Conservation (phyloP, 768 basidiomycete genomes). For the Phlebiopsis gigantea region DNA sequence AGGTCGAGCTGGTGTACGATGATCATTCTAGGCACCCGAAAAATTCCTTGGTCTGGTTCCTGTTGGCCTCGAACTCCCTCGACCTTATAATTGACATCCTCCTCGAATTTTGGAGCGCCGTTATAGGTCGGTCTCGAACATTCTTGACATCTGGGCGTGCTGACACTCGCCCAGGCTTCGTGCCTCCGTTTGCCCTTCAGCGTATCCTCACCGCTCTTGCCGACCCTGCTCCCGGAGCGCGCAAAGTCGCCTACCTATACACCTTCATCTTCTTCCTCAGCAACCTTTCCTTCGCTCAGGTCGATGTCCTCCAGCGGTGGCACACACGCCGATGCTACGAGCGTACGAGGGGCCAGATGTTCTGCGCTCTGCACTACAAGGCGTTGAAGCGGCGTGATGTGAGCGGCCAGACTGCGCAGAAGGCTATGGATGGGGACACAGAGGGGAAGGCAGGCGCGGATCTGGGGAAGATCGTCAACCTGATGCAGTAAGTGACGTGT, state of each 20-base stretch:
- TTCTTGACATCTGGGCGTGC: background rate
- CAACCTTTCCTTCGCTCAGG: conserved; percentile 63
- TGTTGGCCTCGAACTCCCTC: conserved; percentile 61
- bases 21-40: conserved; percentile 38
- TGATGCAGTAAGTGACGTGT: conserved; percentile 58
- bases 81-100: conserved; percentile 58
- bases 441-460: conserved; percentile 42
- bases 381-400: conserved; percentile 56
- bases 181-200: conserved; percentile 56
- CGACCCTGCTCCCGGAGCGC: conserved; percentile 33
- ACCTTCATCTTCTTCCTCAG: conserved; percentile 54
- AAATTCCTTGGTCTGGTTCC: conserved; percentile 56
- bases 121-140: conserved; percentile 35
- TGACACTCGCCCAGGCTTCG: conserved; percentile 1
- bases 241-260: conserved; percentile 50
- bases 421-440: conserved; percentile 25
- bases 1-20: background rate
- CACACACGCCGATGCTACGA: conserved; percentile 67
- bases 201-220: conserved; percentile 51
- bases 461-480: conserved; percentile 66
- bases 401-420: conserved; percentile 37
- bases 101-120: conserved; percentile 56
- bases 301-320: conserved; percentile 61
- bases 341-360: conserved; percentile 64
- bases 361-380: conserved; percentile 67